Evolutionary conservation across 2,329 filamentous ascomycete species (phyloP), one percentile per base, ranked within the genome.

Genomic region (Xylaria sp.): DNA sequence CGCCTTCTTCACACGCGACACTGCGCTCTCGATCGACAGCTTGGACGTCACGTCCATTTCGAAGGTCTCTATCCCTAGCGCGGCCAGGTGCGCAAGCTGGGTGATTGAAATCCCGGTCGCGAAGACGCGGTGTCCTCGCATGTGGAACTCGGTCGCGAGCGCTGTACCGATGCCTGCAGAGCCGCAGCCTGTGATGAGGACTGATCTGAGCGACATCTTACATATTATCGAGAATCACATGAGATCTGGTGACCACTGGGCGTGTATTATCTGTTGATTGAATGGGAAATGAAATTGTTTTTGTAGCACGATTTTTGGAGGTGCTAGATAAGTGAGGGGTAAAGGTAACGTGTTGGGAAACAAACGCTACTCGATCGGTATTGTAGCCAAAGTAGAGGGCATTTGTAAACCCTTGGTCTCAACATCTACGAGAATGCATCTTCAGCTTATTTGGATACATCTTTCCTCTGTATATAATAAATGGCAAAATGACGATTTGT

Each of bases 151-250:
- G 47, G 35, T 67, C 15, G 69, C 68, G 31, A 72, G 64, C 8
- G 70, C 68, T 11, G 66, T 51, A 35, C 70, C 70, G 55, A 72
- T 73, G 54, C 69, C 70, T 23, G 54, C 44, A 2, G 65, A 61
- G 2, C 70, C 68, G 57, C 70, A 72, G 54, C 71, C 70, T 21
- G 70, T 73, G 41, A 72, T 70, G 7, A 72, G 62, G 41, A 73
- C 54, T n/a, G 68, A 68, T 59, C 71, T 72, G 10, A 33, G 63
- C 9, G 66, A 21, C 68, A 71, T 71, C 47, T 60, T 33, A 49
- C 29, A 40, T 13, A 5, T 1, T 13, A 17, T 15, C 3, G 7
- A 8, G 10, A n/a, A 15, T 19, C 3, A 1, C 1, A 19, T 54
- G 11, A 33, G 23, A 31, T 43, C n/a, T 5, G 17, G 10, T 9